Conservation (phyloP, 2,329 filamentous ascomycete genomes). For the Didymella keratinophila region DNA sequence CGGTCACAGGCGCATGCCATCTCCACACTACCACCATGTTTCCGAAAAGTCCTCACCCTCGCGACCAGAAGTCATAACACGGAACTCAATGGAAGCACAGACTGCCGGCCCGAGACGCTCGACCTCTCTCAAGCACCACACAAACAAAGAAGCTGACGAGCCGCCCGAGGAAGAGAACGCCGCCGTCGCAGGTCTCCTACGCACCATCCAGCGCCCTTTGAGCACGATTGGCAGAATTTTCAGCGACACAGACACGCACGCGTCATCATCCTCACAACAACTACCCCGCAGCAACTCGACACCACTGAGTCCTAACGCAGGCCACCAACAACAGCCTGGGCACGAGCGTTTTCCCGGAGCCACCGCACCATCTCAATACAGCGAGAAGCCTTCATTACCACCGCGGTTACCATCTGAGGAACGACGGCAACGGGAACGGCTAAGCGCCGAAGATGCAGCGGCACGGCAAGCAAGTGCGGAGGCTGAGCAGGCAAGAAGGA, state of each 20-base stretch:
- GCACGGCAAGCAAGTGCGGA: slow-evolving; percentile 91
- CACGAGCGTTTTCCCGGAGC: slow-evolving; percentile 47
- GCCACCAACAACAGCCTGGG: slow-evolving; percentile 51
- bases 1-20: slow-evolving; percentile 47
- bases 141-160: slow-evolving; percentile 29
- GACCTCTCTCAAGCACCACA: slow-evolving; percentile 59
- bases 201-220: slow-evolving; percentile 89
- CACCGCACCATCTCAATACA: slow-evolving; percentile 1
- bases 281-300: slow-evolving; percentile 59
- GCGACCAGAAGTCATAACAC: slow-evolving; percentile 65
- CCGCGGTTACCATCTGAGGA: slow-evolving; percentile 16
- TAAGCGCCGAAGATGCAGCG: slow-evolving; percentile 85
- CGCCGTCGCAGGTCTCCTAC: slow-evolving; percentile 82
- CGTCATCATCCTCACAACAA: slow-evolving; percentile 40
- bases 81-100: slow-evolving; percentile 67
- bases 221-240: slow-evolving; percentile 95
- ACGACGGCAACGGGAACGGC: slow-evolving; percentile 30
- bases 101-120: slow-evolving; percentile 65
- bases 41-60: slow-evolving; percentile 61
- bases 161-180: slow-evolving; percentile 72
- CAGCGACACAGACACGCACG: slow-evolving; percentile 67
- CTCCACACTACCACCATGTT: slow-evolving; percentile 55
- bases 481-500: slow-evolving; percentile 81
- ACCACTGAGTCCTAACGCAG: slow-evolving; percentile 55
- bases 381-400: slow-evolving; percentile 22